phyloP scores from a whole-genome alignment of 2,329 filamentous ascomycete genomes.

The Botrytis tulipae region DNA sequence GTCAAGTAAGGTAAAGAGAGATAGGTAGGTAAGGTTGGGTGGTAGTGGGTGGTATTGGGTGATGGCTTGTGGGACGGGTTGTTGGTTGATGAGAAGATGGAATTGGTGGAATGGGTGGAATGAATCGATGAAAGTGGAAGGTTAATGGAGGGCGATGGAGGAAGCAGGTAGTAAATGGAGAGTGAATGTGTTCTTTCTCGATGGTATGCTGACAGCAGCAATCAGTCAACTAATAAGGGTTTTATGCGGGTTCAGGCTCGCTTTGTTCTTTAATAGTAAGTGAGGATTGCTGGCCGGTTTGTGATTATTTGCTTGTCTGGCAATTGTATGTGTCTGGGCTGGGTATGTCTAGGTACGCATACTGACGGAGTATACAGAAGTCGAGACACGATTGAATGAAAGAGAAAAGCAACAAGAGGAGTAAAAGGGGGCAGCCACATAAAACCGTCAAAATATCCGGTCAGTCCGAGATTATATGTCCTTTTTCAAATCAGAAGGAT shows the following conservation, averaged over 20 bases:
- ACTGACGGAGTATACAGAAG: not conserved
- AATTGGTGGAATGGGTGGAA: not conserved
- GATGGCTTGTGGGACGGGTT: not conserved
- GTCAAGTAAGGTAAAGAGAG: not conserved
- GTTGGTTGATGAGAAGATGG: not conserved
- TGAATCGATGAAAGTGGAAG: not conserved
- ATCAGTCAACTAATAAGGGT: not conserved
- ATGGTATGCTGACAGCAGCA: conserved; percentile 6
- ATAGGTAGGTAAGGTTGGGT: not conserved
- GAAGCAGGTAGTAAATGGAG: not conserved
- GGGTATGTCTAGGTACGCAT: not conserved
- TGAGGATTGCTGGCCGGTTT: not conserved
- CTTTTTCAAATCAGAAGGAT: not conserved
- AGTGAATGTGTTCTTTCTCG: not conserved
- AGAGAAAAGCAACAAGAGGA: not conserved
- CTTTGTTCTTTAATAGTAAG: conserved; percentile 3
- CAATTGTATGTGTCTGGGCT: not conserved
- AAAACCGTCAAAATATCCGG: conserved; percentile 1
- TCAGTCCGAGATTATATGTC: not conserved
- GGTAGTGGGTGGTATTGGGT: not conserved
- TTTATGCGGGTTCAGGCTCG: conserved; percentile 13
- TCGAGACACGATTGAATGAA: not conserved
- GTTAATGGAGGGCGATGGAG: not conserved
- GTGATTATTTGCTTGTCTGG: not conserved
- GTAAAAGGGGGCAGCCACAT: conserved; percentile 14